Conservation (phyloP, 257 asterid species). For the Linderniella brevidens region DNA sequence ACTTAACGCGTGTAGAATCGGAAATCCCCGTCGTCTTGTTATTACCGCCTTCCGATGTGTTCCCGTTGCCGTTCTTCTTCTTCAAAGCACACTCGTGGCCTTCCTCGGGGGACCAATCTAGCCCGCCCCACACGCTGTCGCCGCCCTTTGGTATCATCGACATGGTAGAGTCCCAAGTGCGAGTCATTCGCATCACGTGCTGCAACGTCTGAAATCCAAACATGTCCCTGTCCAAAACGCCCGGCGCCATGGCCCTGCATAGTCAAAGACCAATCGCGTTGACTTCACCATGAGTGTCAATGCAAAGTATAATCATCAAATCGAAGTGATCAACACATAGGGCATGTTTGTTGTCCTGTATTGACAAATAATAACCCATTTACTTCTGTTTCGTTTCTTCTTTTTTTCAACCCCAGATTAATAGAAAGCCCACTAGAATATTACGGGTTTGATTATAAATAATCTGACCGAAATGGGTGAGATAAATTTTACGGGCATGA, state of each 20-base stretch:
- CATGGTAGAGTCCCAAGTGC: conserved; percentile 96
- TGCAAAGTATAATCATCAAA: no score
- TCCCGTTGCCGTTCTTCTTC: conserved; percentile 16
- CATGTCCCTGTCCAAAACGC: conserved; percentile 53
- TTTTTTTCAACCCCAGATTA: no score
- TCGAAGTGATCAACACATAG: no score
- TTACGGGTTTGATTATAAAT: no score
- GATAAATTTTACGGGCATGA: no score
- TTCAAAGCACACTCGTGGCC: conserved; percentile 31
- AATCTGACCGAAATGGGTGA: no score
- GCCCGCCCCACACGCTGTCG: conserved; percentile 81
- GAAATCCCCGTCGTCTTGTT: conserved; percentile 5
- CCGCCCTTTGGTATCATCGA: conserved; percentile 95
- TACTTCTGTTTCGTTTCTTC: no score
- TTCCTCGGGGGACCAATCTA: conserved; percentile 89
- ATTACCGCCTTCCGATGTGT: no score
- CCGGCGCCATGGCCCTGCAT: conserved; percentile 63
- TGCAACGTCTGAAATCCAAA: conserved; percentile 69
- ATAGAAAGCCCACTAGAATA: no score
- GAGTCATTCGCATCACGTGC: conserved; percentile 80
- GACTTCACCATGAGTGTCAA: no score
- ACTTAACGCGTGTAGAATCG: conserved; percentile 7
- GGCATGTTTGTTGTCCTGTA: no score
- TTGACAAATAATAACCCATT: no score
- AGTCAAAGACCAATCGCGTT: neutral